phyloP scores from a whole-genome alignment of 2,329 filamentous ascomycete genomes.

The Fusarium sp. region DNA sequence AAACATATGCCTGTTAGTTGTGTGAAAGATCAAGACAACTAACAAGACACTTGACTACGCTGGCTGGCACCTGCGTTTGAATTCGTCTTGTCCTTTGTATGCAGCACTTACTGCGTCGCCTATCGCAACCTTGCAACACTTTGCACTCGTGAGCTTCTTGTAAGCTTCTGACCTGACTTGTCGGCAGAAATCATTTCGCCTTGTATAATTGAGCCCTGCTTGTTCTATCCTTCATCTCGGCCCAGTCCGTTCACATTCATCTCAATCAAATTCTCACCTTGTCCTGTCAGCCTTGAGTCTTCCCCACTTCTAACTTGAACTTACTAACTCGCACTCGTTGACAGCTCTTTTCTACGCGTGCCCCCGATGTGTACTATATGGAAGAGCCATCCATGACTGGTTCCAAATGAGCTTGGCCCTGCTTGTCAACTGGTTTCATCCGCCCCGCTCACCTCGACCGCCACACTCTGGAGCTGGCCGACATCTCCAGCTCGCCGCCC shows the following conservation, averaged over 20 bases:
- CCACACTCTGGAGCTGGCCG: constrained; percentile 58
- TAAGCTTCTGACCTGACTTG: constrained; percentile 10
- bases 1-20: constrained; percentile 6
- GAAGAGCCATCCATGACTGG: constrained; percentile 51
- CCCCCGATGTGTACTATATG: constrained; percentile 47
- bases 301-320: constrained; percentile 25
- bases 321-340: constrained; percentile 46
- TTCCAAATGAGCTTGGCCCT: constrained; percentile 60
- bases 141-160: constrained; percentile 6
- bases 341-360: constrained; percentile 46
- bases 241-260: constrained; percentile 2
- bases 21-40: constrained; percentile 19
- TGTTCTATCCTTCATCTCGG: constrained; percentile 26
- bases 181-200: constrained; percentile 10
- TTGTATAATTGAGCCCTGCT: constrained; percentile 5
- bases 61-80: constrained; percentile 39
- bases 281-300: constrained; percentile 27
- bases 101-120: constrained; percentile 2
- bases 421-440: constrained; percentile 56
- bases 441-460: constrained; percentile 55
- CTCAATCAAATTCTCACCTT: constrained; percentile 9
- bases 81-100: constrained; percentile 18
- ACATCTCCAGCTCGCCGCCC: constrained; percentile 57
- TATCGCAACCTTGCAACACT: constrained; percentile 16
- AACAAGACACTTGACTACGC: constrained; percentile 13